Evolutionary conservation across 352 stramenopile genomes (phyloP), one percentile per base, ranked within the genome.

Genomic region (Pythium aristosporum): DNA sequence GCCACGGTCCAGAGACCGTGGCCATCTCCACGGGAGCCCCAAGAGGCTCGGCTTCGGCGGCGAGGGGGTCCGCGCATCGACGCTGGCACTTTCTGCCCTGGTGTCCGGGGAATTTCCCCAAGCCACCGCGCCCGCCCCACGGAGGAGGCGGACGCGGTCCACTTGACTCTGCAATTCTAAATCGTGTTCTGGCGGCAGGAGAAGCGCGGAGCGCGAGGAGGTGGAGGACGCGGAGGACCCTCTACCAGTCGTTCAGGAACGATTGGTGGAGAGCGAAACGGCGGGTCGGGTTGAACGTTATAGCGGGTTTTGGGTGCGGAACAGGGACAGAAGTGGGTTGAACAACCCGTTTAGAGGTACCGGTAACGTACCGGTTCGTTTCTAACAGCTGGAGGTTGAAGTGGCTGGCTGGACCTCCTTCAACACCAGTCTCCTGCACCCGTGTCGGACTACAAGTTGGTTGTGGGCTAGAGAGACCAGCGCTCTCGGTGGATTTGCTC

Each of bases 111-210:
- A 94, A 92, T 94, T 94, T 94, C 85, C 85, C 85, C 85, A 94
- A 92, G 85, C 72, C 82, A 76, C 73, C 76, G 52, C 61, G 66
- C 16, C 7, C 13, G 36, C 54, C 15, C 12, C 37, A 50, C 37
- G n/a, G 66, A 51, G 44, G 32, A 58, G 67, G 36, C 28, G 30
- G 61, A 42, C 48, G 67, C 63, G 58, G 73, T 76, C 80, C 79
- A 77, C 85, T 94, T 94, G 85, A 94, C 85, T 92, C 78, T 76
- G 85, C 85, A 94, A 94, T 94, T 94, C 85, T 94, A 94, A 94
- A 91, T 94, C 80, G 85, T 92, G 85, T 92, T 94, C 82, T 93
- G 82, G 80, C n/a, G 30, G 43, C 6, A 8, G 32, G 20, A 43
- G 20, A 47, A 30, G 23, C n/a, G 25, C 42, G 44, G 8, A 21